Evolutionary conservation across 2,329 filamentous ascomycete species (phyloP), one percentile per base, ranked within the genome.

Genomic region (Cercospora nicotianae): DNA sequence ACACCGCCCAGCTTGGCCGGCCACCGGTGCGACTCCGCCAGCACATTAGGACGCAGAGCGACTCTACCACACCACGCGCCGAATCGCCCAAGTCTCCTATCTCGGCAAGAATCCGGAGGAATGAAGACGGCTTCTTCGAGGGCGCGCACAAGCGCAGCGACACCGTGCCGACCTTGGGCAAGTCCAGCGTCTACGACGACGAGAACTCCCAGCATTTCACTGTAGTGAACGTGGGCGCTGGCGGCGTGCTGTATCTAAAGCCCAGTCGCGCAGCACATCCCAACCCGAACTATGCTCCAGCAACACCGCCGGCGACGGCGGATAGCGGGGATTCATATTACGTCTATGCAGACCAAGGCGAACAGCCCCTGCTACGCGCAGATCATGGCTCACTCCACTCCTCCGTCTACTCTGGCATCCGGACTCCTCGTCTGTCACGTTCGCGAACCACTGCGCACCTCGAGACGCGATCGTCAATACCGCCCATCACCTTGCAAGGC

Each of bases 171-270:
- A 71, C 64, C 23, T 48, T 67, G n/a, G 65, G 67, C 65, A 72
- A 66, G 66, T 68, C 67, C 69, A 72, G 61, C 61, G 62, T 70
- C 26, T 70, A 74, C 51, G 74, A 74, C 26, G 69, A 73, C 18
- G 62, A 69, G 10, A 70, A 63, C 53, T 68, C 75, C 23, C 76
- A 80, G 66, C 79, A 81, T 66, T 83, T 83, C 73, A 83, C 82
- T 3, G 82, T 84, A 30, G 80, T 79, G 31, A 83, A 83, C 73
- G 80, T 84, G 60, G 78, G 77, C 18, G 79, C 82, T 72, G 79
- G 81, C 75, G 82, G 82, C 68, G 80, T 80, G 63, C 79, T 84
- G 63, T 84, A 83, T 72, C 26, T 64, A 13, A 80, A 82, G 77
- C 83, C 80, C 55, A 75, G 69, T 70, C 75, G 75, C 51, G 65